Base-by-base conservation (phyloP, 1,284 basidiomycete genomes). In the Apiotrichum laibachii region DNA sequence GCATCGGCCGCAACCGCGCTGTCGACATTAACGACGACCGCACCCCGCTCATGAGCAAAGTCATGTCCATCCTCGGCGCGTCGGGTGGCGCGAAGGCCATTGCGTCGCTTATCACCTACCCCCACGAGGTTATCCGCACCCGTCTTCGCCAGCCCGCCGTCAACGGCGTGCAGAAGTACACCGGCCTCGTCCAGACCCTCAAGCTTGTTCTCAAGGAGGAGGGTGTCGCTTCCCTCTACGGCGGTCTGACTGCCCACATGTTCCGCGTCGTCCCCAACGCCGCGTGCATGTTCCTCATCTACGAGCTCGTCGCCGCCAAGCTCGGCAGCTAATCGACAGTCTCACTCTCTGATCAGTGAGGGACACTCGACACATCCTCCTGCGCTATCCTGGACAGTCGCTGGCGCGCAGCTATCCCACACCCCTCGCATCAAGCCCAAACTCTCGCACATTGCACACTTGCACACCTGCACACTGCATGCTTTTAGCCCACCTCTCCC, bases 261-360 rank as follows among this genome's bases (percentile, higher is more conserved):
- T 88, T 99, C 83, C 86, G 95, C 50, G 95, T 99, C 55, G 90
- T 98, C 1, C 95, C 95, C 5, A 99, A 99, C 68, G 95, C 95
- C 0, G 90, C 89, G 1, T 92, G 96, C 66, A 99, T 98, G 92
- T 99, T 73, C 62, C 73, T 77, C 65, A 79, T 80, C 39, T 80
- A 80, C 66, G 78, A 80, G 71, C 63, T 80, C 50, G 78, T 78
- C 5, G 73, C 75, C 26, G 70, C 67, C 50, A 64, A 63, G 54
- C 58, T 77, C 55, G 72, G 70, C 16, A 57, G 60, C 50, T 69
- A 53, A 35, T 15, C 33, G 46, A 6, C 19, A 12, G 6, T 31
- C 26, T 12, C 34, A 5, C 11, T 19, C 18, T 13, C 15, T n/a
- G 31, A 34, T 5, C 21, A 48, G 46, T 19, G 9, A 18, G 16